Percentiles rank a stretch among this genome's conserved stretches.
These are phyloP conservation scores for Nitzschia inconspicua DNA, from an alignment of 108 stramenopile species.

Conservation along the genomic window DNA sequence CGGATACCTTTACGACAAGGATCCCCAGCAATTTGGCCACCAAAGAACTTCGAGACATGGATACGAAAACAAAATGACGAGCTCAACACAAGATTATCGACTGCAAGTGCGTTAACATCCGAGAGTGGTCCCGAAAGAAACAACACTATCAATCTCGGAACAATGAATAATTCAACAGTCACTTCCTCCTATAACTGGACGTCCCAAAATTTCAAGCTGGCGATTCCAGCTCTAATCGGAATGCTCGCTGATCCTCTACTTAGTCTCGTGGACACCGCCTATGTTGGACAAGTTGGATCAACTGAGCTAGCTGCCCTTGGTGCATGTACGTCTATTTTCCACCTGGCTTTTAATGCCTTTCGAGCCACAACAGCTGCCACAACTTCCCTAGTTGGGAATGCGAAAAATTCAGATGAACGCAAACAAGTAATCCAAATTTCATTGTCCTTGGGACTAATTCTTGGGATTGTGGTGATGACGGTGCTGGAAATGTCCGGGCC, in stretches of 20 bases:
- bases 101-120: not conserved
- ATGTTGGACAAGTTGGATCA: constrained; percentile 53
- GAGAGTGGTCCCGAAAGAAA: not conserved
- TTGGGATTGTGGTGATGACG: constrained; percentile 34
- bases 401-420: constrained; percentile 15
- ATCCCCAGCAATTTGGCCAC: too few relatives aligned
- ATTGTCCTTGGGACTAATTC: constrained; percentile 30
- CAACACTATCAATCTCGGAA: too few relatives aligned
- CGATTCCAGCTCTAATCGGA: constrained; percentile 55
- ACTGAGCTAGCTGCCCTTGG: constrained; percentile 68
- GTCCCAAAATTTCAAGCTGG: constrained; percentile 25
- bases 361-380: constrained; percentile 70
- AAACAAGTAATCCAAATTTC: constrained; percentile 30
- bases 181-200: constrained; percentile 30
- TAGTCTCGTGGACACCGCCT: constrained; percentile 79
- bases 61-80: too few relatives aligned
- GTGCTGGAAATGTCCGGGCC: constrained; percentile 23
- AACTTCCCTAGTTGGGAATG: constrained; percentile 53
- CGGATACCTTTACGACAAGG: too few relatives aligned
- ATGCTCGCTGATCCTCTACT: constrained; percentile 79
- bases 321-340: constrained; percentile 79
- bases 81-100: too few relatives aligned
- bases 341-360: constrained; percentile 80
- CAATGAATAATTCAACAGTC: too few relatives aligned
- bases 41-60: too few relatives aligned